Base-by-base conservation (phyloP, 805 yeast species). In the Maudiozyma saulgeensis region DNA sequence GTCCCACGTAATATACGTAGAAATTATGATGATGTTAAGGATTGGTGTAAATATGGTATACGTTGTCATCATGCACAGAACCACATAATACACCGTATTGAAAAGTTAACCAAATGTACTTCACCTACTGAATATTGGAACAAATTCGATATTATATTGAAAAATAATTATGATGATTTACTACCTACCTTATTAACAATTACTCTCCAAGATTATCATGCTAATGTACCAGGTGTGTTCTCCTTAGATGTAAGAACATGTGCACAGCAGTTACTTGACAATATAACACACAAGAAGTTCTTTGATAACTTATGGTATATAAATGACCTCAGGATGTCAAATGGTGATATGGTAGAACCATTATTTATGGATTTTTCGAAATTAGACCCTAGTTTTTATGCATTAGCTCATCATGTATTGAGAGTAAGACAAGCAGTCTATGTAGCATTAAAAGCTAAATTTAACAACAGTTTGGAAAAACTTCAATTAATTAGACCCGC, bases 381-480 rank as follows among this genome's bases (percentile, higher is more conserved):
- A 1, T 39, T 51, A 2, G 54, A 51, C 12, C 32, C 32, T 28
- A 28, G 32, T 28, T 28, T 4, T 28, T 8, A 28, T 28, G 12
- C 12, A 28, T 28, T 28, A 11, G 4, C 32, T 28, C 32, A 8
- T 28, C 32, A 28, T 28, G 6, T 28, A 9, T 28, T 28, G 12
- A 28, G 32, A 28, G 32, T 28, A 28, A 28, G 32, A 28, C 9
- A 6, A 2, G 12, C 32, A 9, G 32, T 28, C 6, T 8, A 28
- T 11, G 3, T 11, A 28, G 9, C 12, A 28, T 28, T 28, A 28
- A 9, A 9, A 28, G 19, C 31, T 18, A 35, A 47, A 44, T 6
- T 41, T 43, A 6, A 47, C 43, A 41, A 53, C 55, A 53, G 49
- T 50, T 32, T 47, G 48, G 16, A 52, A 4, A 13, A 5, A 16